Conservation (phyloP, 2,329 filamentous ascomycete species). For the Venturia nashicola region DNA sequence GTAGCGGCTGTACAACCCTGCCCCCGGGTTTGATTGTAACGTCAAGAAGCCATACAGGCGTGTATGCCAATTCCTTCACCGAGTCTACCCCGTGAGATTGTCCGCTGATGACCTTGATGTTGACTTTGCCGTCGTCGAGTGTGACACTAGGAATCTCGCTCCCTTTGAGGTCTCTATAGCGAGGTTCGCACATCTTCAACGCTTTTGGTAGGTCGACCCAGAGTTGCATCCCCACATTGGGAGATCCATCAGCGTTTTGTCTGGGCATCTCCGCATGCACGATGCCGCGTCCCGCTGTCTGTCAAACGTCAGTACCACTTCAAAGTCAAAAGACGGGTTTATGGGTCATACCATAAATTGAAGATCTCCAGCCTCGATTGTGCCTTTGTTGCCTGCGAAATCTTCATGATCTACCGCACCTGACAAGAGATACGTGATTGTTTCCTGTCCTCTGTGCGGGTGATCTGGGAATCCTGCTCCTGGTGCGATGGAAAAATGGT, state of each 20-base stretch:
- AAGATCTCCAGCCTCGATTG: conserved; percentile 74
- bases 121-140: conserved; percentile 59
- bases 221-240: conserved; percentile 81
- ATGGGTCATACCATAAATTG: conserved; percentile 63
- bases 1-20: conserved; percentile 60
- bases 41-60: conserved; percentile 92
- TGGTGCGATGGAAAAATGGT: conserved; percentile 72
- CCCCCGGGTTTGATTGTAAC: conserved; percentile 70
- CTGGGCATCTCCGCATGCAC: conserved; percentile 94
- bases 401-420: conserved; percentile 87
- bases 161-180: conserved; percentile 76
- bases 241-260: conserved; percentile 59
- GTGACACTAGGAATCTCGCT: conserved; percentile 67
- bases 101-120: conserved; percentile 83
- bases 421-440: conserved; percentile 78
- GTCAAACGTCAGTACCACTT: neutral
- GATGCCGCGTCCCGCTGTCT: conserved; percentile 63
- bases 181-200: conserved; percentile 79
- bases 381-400: conserved; percentile 75
- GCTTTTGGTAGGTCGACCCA: conserved; percentile 84
- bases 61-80: conserved; percentile 84
- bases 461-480: conserved; percentile 89
- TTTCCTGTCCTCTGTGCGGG: conserved; percentile 64
- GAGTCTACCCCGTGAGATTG: conserved; percentile 74
- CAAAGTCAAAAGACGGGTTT: neutral